Conservation (phyloP, 2,329 filamentous ascomycete genomes). For the Penicillium decumbens region DNA sequence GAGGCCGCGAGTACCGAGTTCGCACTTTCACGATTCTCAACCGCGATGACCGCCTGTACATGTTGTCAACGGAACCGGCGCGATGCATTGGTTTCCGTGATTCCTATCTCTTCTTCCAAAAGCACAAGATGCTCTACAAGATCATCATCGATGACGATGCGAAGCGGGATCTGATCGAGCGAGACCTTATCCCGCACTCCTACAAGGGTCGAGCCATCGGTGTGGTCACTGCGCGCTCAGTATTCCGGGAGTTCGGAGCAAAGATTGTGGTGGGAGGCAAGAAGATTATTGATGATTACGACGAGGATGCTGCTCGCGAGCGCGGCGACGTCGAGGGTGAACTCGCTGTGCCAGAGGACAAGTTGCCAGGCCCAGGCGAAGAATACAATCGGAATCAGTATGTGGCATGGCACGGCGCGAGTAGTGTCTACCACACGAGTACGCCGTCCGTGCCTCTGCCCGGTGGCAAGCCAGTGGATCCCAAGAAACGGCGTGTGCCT, state of each 20-base stretch:
- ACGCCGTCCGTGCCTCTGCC: constrained; percentile 70
- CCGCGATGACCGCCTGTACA: constrained; percentile 82
- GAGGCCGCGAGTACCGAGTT: constrained; percentile 86
- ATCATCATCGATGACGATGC: constrained; percentile 98
- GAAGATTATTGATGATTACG: constrained; percentile 84
- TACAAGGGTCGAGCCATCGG: constrained; percentile 98
- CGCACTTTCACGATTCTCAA: constrained; percentile 88
- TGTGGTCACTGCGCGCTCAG: constrained; percentile 90
- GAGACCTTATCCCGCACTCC: constrained; percentile 92
- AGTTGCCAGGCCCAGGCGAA: constrained; percentile 67
- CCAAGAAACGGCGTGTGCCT: constrained; percentile 78
- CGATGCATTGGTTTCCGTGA: constrained; percentile 95
- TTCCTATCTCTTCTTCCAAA: constrained; percentile 98
- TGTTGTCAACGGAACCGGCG: constrained; percentile 96
- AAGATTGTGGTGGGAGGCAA: constrained; percentile 89
- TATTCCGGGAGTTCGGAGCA: constrained; percentile 94
- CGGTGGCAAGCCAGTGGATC: constrained; percentile 66
- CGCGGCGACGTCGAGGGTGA: constrained; percentile 82
- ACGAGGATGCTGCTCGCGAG: constrained; percentile 67
- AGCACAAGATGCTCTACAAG: constrained; percentile 93
- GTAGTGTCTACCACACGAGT: constrained; percentile 86
- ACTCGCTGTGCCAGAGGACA: constrained; percentile 83
- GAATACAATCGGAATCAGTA: constrained; percentile 99
- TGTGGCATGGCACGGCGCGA: constrained; percentile 96
- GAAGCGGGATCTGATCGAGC: constrained; percentile 92